Percentiles rank a stretch among this genome's conserved stretches.
phyloP scores from a whole-genome alignment of 345 rosid species.

The Erodium maritimum region DNA sequence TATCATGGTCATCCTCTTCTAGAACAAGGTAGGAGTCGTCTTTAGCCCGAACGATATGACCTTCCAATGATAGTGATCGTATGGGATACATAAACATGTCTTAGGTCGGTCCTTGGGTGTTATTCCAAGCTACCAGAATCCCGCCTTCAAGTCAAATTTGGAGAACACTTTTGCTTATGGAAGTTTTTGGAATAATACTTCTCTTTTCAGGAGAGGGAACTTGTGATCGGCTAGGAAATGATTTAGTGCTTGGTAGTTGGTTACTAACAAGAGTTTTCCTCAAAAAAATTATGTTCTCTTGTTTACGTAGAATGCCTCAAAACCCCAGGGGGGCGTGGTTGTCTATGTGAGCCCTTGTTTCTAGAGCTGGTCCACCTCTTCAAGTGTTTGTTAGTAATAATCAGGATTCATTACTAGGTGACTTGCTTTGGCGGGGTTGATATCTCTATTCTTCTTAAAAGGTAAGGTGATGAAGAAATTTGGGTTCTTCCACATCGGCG shows the following conservation, averaged over 20 bases:
- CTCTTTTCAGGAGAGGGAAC: neutral
- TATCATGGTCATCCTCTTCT: neutral
- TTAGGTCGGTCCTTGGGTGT: neutral
- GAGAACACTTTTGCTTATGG: neutral
- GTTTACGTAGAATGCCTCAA: neutral
- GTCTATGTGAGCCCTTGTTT: neutral
- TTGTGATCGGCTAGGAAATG: neutral
- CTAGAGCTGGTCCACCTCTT: neutral
- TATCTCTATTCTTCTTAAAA: neutral
- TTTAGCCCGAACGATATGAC: neutral
- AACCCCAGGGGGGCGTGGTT: too few relatives aligned
- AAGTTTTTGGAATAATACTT: neutral
- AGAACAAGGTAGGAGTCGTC: neutral
- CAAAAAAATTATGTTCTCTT: neutral
- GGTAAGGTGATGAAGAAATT: neutral
- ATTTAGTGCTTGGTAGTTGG: neutral
- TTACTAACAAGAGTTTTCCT: neutral
- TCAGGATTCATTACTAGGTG: neutral
- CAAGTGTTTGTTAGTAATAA: neutral
- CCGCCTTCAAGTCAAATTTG: neutral
- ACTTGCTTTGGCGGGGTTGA: neutral
- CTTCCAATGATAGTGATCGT: neutral
- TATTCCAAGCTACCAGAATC: neutral
- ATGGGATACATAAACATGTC: neutral
- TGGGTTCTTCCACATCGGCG: neutral